Evolutionary conservation across 2,329 filamentous ascomycete genomes (phyloP).

Genomic region (Talaromyces sp.): DNA sequence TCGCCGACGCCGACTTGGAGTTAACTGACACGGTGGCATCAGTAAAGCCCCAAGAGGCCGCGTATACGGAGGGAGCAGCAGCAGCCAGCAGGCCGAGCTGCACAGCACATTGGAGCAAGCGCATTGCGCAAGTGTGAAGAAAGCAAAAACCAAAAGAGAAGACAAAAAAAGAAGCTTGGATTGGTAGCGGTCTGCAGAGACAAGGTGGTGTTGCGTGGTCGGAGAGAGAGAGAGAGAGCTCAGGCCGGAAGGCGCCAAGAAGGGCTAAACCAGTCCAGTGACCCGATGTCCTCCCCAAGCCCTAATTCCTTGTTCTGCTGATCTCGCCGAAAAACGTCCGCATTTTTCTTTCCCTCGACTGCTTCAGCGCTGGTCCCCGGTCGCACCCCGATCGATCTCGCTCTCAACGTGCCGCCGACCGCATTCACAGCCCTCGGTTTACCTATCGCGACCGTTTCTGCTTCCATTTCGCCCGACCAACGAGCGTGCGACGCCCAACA

Average conservation of each 20-base stretch:
- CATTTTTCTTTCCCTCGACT: conserved; percentile 9
- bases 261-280: conserved; percentile 23
- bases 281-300: conserved; percentile 24
- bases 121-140: conserved; percentile 20
- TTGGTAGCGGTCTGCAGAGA: too few species aligned
- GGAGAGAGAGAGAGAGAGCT: not conserved
- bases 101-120: conserved; percentile 29
- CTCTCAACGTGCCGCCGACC: not conserved
- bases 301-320: conserved; percentile 30
- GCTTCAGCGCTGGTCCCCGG: conserved; percentile 1
- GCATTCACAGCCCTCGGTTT: not conserved
- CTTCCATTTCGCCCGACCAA: not conserved
- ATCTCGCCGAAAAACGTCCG: conserved; percentile 12
- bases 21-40: conserved; percentile 58
- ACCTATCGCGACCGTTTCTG: conserved; percentile 1
- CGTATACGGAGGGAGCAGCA: conserved; percentile 30
- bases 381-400: not conserved
- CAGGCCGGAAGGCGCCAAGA: not conserved
- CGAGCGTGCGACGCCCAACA: conserved; percentile 7
- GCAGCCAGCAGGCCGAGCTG: conserved; percentile 32
- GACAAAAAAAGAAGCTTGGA: not conserved
- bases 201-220: not conserved
- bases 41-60: conserved; percentile 56
- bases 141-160: conserved; percentile 8
- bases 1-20: conserved; percentile 54